A percentile compares a stretch with the other conserved stretches of the same genome.
phyloP scores from a whole-genome alignment of 371 early-diverging fungal genomes.

The Apophysomyces trapeziformis region DNA sequence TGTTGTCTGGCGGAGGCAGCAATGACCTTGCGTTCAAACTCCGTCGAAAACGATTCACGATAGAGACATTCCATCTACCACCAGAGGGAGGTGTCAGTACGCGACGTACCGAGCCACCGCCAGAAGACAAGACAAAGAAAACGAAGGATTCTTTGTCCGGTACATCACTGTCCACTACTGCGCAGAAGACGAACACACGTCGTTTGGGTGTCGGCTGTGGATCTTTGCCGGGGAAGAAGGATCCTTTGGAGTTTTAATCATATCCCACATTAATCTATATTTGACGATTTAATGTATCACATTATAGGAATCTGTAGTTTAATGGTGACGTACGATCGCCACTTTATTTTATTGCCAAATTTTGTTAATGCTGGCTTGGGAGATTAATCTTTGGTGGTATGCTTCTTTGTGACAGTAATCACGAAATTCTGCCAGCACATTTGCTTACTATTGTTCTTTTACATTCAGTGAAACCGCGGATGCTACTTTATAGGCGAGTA shows the following conservation, averaged over 20 bases:
- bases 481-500: neutral
- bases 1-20: slow-evolving; percentile 64
- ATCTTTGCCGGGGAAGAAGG: slow-evolving; percentile 43
- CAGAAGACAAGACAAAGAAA: slow-evolving; percentile 13
- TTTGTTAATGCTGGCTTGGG: too few relatives aligned
- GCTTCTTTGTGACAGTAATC: too few relatives aligned
- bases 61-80: slow-evolving; percentile 92
- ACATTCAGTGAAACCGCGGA: neutral
- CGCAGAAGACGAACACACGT: slow-evolving; percentile 20
- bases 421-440: too few relatives aligned
- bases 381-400: too few relatives aligned
- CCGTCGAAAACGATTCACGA: slow-evolving; percentile 85
- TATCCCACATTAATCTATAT: too few relatives aligned
- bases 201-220: slow-evolving; percentile 42
- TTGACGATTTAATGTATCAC: too few relatives aligned
- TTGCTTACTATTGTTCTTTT: neutral
- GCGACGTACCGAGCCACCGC: slow-evolving; percentile 58
- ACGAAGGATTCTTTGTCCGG: slow-evolving; percentile 4
- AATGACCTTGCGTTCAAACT: slow-evolving; percentile 86
- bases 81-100: slow-evolving; percentile 87
- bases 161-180: slow-evolving; percentile 25
- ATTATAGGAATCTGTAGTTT: too few relatives aligned
- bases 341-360: neutral
- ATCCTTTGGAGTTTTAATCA: slow-evolving; percentile 51
- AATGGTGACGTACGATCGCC: neutral